Base-by-base conservation (phyloP, 2,329 filamentous ascomycete species). In the Fusarium nisikadoi region DNA sequence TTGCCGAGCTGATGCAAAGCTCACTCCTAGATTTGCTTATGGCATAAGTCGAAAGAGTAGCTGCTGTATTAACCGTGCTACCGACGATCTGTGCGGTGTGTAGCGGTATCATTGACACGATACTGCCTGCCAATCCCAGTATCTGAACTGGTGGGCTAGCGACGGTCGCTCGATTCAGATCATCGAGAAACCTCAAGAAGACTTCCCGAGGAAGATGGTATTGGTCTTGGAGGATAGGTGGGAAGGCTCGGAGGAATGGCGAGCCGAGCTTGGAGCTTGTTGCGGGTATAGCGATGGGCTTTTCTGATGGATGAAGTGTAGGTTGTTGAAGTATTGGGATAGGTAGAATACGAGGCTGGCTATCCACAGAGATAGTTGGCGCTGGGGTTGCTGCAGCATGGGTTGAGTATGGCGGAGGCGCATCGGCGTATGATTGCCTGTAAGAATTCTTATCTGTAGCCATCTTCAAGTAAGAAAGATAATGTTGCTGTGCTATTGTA, bases 171-270 rank as follows among this genome's bases (percentile, higher is more conserved):
- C 55, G 55, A 11, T 52, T 58, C 33, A 58, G 55, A 5, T 52
- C 55, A 38, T 58, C 55, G 5, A 58, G 55, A 8, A 58, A 58
- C 14, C 55, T 58, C 11, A 58, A 42, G 25, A 58, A 58, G 35
- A 31, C 43, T 19, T 58, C 55, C 2, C 55, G 33, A 3, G 55
- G 33, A 2, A 52, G 35, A 29, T 50, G 45, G 4, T 58, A 52
- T 33, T n/a, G 17, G 1, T 23, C 3, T 36, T 58, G 16, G 5
- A 58, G 55, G 23, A 58, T 20, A 8, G 33, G 55, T 8, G 55
- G 43, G 6, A 58, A 58, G 8, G 55, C 43, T 13, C 55, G 25
- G 12, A 58, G 5, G 4, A 58, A 58, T 2, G 43, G 43, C 1
- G 55, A 58, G 7, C 55, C 55, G 3, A 58, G 33, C 3, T 52